Evolutionary conservation across 345 rosid species (phyloP).

Genomic region (Citrus sp.): DNA sequence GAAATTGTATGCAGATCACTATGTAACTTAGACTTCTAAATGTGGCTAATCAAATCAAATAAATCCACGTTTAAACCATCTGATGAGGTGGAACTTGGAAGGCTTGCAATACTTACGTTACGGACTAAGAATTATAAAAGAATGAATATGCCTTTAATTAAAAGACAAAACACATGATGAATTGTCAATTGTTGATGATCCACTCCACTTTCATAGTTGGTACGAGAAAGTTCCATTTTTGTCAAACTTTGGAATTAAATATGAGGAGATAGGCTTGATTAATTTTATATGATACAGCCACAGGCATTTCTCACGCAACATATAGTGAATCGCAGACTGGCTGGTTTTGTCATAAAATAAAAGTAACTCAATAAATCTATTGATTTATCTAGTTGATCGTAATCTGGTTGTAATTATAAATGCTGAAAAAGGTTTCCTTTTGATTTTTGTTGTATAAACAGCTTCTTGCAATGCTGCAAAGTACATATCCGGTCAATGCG

Average conservation of each 20-base stretch:
- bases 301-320: not conserved
- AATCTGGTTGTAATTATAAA: not conserved
- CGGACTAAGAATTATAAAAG: not conserved
- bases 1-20: not conserved
- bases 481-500: slow-evolving; percentile 49
- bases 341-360: not conserved
- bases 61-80: not conserved
- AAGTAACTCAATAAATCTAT: too few relatives aligned
- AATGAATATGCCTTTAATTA: not conserved
- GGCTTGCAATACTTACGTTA: not conserved
- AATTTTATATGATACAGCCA: not conserved
- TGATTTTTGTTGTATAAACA: slow-evolving; percentile 1
- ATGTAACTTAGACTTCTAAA: not conserved
- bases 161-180: not conserved
- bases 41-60: too few relatives aligned
- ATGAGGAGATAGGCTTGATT: not conserved
- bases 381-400: not conserved
- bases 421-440: not conserved
- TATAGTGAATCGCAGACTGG: not conserved
- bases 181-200: not conserved
- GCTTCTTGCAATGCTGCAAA: slow-evolving; percentile 38
- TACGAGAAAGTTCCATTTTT: not conserved
- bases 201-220: not conserved
- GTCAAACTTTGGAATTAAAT: not conserved
- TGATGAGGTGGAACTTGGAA: not conserved